Conservation (phyloP, 1,139 yeast genomes). For the Pichia sp. region DNA sequence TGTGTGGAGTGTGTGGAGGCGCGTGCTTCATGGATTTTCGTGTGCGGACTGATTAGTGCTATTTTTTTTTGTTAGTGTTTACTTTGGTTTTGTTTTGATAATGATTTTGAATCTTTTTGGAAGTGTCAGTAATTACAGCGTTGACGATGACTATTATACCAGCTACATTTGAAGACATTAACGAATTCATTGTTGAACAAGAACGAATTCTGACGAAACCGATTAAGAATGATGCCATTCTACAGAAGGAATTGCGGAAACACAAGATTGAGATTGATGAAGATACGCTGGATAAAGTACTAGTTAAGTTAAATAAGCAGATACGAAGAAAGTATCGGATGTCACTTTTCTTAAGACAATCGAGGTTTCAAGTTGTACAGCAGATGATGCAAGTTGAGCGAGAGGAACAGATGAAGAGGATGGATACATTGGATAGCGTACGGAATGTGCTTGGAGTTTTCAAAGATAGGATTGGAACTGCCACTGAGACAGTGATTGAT, state of each 20-base stretch:
- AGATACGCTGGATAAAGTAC: constrained; percentile 14
- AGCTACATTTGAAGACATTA: constrained; percentile 19
- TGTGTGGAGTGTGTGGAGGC: too few species aligned
- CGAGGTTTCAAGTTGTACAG: constrained; percentile 20
- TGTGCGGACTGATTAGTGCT: too few species aligned
- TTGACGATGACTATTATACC: constrained; percentile 10
- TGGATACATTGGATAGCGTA: constrained; percentile 1
- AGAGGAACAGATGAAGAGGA: constrained; percentile 6
- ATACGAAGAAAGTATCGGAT: constrained; percentile 17
- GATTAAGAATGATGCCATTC: constrained; percentile 12
- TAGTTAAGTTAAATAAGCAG: constrained; percentile 14
- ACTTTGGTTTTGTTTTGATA: too few species aligned
- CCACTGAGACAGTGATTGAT: constrained; percentile 2
- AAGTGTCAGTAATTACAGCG: too few species aligned
- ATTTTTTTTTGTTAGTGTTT: too few species aligned
- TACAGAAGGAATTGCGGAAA: constrained; percentile 6
- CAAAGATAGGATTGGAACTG: neutral
- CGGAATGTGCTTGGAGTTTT: neutral
- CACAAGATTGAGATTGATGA: constrained; percentile 7
- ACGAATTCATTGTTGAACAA: constrained; percentile 19
- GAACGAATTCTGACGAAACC: constrained; percentile 16
- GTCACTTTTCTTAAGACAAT: constrained; percentile 21
- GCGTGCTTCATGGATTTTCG: too few species aligned
- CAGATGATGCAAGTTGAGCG: constrained; percentile 23
- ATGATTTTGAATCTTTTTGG: too few species aligned